Percentiles rank a stretch among this genome's conserved stretches.
phyloP scores from a whole-genome alignment of 2,329 filamentous ascomycete species.

The Fusarium cicatricum region DNA sequence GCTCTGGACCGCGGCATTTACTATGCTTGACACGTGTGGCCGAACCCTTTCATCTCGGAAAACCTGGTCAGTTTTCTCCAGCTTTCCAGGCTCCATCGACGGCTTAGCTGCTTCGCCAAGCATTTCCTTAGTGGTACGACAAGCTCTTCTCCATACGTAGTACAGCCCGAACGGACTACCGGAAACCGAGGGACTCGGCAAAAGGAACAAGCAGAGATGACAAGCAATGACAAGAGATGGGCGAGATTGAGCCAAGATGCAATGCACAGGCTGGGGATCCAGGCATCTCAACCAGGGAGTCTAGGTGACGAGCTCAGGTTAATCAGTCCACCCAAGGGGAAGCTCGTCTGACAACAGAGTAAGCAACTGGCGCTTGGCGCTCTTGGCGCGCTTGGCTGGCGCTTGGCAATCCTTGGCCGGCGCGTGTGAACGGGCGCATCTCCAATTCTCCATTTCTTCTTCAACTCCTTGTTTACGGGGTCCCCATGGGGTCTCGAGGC shows the following conservation, averaged over 20 bases:
- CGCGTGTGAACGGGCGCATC: conserved; percentile 16
- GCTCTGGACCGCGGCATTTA: conserved; percentile 4
- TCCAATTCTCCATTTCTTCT: conserved; percentile 21
- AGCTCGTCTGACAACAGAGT: conserved; percentile 12
- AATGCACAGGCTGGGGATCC: background rate
- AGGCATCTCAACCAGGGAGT: background rate
- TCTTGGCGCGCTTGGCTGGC: conserved; percentile 16
- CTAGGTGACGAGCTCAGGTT: conserved; percentile 9
- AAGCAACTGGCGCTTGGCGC: conserved; percentile 11
- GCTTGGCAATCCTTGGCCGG: conserved; percentile 22
- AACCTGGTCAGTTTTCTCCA: background rate
- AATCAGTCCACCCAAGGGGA: conserved; percentile 8
- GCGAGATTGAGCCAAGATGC: background rate
- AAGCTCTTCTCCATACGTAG: background rate
- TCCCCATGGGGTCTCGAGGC: conserved; percentile 19
- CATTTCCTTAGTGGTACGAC: background rate
- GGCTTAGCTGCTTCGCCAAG: background rate
- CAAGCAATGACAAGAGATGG: conserved; percentile 10
- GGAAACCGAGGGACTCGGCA: background rate
- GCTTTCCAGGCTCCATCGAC: background rate
- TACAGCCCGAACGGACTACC: conserved; percentile 2
- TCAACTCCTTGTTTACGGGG: conserved; percentile 3
- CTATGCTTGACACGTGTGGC: background rate
- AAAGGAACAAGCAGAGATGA: background rate
- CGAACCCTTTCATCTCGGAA: background rate